Base-by-base conservation (phyloP, 2,329 filamentous ascomycete genomes). In the Myriangium duriaei region DNA sequence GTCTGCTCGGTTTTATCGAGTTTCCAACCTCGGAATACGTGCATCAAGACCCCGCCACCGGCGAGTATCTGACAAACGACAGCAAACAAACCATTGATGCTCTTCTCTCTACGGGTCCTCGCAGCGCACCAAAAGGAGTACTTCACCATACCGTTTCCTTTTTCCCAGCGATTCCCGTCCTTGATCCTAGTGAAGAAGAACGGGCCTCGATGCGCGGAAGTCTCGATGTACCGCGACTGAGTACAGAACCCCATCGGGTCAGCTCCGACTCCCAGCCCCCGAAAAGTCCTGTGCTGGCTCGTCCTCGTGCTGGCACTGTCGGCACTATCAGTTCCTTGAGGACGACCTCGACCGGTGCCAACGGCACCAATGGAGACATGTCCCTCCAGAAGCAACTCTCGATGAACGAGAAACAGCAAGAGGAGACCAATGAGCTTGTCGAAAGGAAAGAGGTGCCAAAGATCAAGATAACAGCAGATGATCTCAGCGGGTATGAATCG, bases 81-180 rank as follows among this genome's bases (percentile, higher is more conserved):
- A 69, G 73, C 47, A 96, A 91, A 64, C 68, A 71, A 30, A 56
- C 71, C 10, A 72, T 75, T 9, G 66, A 77, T 13, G 76, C 77
- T 17, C 71, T 72, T n/a, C 69, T 98, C 15, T 75, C 76, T 9
- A 68, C 92, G 18, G 79, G 84, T 43, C 75, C 78, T 21, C 79
- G 79, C 50, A 76, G 81, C 21, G 67, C 74, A 18, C 65, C 74
- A 18, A 96, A 94, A 68, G 91, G 92, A 43, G 70, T 65, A 1
- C 67, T 98, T 11, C 77, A 78, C 49, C 95, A 86, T 59, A 88
- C 81, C 1, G 79, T 79, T 36, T 71, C 87, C 1, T 98, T 98
- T 67, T 96, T 84, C 57, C 91, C 92, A 2, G 84, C 81, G 30
- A 65, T 95, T 19, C 85, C 91, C 47, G 70, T 94, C 16, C 75